Percentiles rank a stretch among this genome's conserved stretches.
phyloP scores from a whole-genome alignment of 106 monocot genomes.

The Iris macrosiphon region DNA sequence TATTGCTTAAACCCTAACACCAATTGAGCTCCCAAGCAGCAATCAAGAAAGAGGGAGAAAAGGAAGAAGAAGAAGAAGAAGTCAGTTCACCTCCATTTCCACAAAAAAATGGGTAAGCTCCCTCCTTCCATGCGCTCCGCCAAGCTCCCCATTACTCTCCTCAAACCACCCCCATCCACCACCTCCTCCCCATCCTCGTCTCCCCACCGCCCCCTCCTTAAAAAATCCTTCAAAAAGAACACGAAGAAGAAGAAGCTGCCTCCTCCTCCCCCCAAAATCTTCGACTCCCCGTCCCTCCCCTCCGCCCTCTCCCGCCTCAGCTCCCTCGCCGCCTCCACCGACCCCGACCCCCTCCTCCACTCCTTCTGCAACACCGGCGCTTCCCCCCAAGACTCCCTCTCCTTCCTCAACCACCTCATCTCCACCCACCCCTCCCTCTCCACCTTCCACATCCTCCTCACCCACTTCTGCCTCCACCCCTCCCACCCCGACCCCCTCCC shows the following conservation, averaged over 20 bases:
- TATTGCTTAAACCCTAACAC: too few relatives aligned
- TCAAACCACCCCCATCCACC: constrained; percentile 8
- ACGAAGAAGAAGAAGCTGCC: background rate
- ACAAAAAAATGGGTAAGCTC: constrained; percentile 29
- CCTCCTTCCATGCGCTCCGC: constrained; percentile 29
- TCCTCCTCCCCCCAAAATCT: background rate
- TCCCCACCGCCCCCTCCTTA: background rate
- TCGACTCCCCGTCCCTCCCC: too few relatives aligned
- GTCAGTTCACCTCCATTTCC: too few relatives aligned
- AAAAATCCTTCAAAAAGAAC: constrained; percentile 8
- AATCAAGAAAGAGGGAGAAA: too few relatives aligned
- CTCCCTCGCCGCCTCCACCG: constrained; percentile 1
- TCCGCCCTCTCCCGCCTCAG: constrained; percentile 12
- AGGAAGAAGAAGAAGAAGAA: too few relatives aligned
- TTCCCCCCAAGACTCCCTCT: constrained; percentile 29
- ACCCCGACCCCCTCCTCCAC: constrained; percentile 35
- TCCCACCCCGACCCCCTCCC: constrained; percentile 16
- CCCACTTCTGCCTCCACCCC: constrained; percentile 47
- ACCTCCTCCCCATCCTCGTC: background rate
- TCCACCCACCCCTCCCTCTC: constrained; percentile 18
- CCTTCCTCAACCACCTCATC: constrained; percentile 44
- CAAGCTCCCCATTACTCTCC: constrained; percentile 6
- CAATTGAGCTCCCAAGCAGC: too few relatives aligned
- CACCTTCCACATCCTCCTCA: constrained; percentile 24
- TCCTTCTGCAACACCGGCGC: constrained; percentile 42